These are phyloP conservation scores for Byssoonygena ceratinophila DNA, from an alignment of 2,329 filamentous ascomycete species.

Conservation along the genomic window DNA sequence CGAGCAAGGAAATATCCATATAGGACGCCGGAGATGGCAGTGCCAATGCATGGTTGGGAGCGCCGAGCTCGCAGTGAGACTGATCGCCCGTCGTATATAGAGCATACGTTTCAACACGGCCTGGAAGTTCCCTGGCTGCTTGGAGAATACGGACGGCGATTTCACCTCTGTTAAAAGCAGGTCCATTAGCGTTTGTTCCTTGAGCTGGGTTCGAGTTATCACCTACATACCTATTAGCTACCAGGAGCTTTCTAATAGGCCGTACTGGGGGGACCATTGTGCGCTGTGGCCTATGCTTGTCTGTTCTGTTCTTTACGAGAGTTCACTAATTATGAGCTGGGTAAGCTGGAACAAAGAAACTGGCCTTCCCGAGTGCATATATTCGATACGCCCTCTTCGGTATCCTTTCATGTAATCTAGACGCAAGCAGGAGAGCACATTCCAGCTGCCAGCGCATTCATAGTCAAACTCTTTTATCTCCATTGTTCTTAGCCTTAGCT, in stretches of 20 bases:
- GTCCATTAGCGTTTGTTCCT: conserved; percentile 2
- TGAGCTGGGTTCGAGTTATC: background rate
- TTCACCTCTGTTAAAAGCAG: conserved; percentile 44
- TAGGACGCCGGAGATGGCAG: conserved; percentile 45
- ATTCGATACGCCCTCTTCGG: too few species aligned
- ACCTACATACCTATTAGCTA: conserved; percentile 43
- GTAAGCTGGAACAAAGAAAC: background rate
- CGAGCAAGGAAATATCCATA: conserved; percentile 41
- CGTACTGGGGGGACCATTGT: conserved; percentile 23
- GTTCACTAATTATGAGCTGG: background rate
- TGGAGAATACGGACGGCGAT: conserved; percentile 53
- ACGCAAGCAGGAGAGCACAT: too few species aligned
- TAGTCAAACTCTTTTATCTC: background rate
- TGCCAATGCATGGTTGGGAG: conserved; percentile 41
- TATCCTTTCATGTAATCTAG: too few species aligned
- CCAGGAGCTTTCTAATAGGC: conserved; percentile 42
- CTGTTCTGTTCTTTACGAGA: background rate
- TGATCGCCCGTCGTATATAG: conserved; percentile 47
- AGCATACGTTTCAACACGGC: conserved; percentile 43
- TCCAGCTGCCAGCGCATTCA: too few species aligned
- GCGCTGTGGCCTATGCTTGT: background rate
- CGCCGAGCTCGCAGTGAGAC: conserved; percentile 43
- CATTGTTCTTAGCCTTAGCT: background rate
- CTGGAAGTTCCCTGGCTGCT: conserved; percentile 47
- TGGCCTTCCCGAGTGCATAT: too few species aligned